These are phyloP conservation scores for Bipolaris zeicola DNA, from an alignment of 2,329 filamentous ascomycete species.

Conservation along the genomic window DNA sequence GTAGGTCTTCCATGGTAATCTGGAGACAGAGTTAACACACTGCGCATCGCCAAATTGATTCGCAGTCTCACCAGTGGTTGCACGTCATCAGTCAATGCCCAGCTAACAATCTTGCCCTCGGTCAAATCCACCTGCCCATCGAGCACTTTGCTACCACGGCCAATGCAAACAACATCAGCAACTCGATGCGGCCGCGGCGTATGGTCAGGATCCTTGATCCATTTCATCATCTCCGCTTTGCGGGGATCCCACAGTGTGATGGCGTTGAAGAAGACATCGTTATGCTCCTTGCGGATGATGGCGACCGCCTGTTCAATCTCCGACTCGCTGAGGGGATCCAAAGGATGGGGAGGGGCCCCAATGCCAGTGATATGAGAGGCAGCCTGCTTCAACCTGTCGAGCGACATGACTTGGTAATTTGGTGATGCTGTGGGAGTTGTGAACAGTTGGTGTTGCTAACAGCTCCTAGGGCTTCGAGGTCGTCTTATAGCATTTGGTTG, in stretches of 20 bases:
- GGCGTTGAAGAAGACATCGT: constrained; percentile 81
- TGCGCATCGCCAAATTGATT: not conserved
- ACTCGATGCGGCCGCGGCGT: constrained; percentile 69
- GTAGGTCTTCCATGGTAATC: constrained; percentile 91
- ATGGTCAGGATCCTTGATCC: constrained; percentile 70
- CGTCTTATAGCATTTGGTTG: constrained; percentile 28
- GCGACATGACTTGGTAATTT: constrained; percentile 59
- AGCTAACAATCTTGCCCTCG: constrained; percentile 69
- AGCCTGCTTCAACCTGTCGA: constrained; percentile 68
- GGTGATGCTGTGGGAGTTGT: constrained; percentile 5
- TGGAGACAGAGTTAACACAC: constrained; percentile 36
- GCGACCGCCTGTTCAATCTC: constrained; percentile 77
- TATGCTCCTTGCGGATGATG: constrained; percentile 71
- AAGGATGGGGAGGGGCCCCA: constrained; percentile 66
- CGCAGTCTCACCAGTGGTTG: constrained; percentile 72
- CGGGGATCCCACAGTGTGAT: constrained; percentile 83
- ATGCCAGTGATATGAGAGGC: constrained; percentile 65
- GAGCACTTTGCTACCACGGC: constrained; percentile 76
- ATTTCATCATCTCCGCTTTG: constrained; percentile 81
- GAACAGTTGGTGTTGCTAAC: not conserved
- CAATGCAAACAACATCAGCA: constrained; percentile 84
- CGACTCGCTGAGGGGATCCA: constrained; percentile 73
- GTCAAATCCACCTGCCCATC: constrained; percentile 81
- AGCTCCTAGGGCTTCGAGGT: constrained; percentile 11
- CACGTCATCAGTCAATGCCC: constrained; percentile 75